Base-by-base conservation (phyloP, 371 early-diverging fungal genomes). In the Nematocida displodere region DNA sequence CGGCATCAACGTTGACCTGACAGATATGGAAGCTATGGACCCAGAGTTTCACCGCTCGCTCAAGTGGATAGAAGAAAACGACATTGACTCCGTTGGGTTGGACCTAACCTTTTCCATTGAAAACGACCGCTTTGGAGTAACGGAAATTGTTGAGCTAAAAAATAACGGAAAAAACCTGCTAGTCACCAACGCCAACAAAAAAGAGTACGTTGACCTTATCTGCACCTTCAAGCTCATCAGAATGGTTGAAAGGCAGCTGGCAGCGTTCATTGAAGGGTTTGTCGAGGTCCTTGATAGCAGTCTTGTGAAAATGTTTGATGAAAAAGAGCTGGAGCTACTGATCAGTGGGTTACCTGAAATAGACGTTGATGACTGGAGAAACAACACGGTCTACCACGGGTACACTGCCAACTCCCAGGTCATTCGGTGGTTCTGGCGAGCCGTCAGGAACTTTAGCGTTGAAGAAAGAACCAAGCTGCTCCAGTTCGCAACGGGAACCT, bases 351-450 rank as follows among this genome's bases (percentile, higher is more conserved):
- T 95, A 80, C 92, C 94, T 0, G 95, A 97, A 66, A 91, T 97
- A 75, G 95, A 97, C 82, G 87, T 95, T 54, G 96, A 97, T 77
- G 97, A 97, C 82, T 97, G 97, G 97, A 91, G 90, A 80, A 94
- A 93, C 83, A 91, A 94, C 83, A 92, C 95, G 0, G 91, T 89
- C 76, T 97, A 95, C 81, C 87, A 89, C 76, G 93, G 91, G 54
- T 97, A 93, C 83, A 87, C 89, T 11, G 76, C 86, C 2, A 84
- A 89, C 26, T 89, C 91, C 3, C 89, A 91, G 15, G 93, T 91
- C 77, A 88, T 97, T 50, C 91, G 92, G 81, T 93, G 94, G 94
- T 95, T 96, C 87, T 97, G 98, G 98, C 86, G 94, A 34, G 93
- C 92, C 0, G 95, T 97, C 11, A 87, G 94, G n/a, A 89, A 90